phyloP scores from a whole-genome alignment of 106 monocot genomes.

The Dioscorea alata region DNA sequence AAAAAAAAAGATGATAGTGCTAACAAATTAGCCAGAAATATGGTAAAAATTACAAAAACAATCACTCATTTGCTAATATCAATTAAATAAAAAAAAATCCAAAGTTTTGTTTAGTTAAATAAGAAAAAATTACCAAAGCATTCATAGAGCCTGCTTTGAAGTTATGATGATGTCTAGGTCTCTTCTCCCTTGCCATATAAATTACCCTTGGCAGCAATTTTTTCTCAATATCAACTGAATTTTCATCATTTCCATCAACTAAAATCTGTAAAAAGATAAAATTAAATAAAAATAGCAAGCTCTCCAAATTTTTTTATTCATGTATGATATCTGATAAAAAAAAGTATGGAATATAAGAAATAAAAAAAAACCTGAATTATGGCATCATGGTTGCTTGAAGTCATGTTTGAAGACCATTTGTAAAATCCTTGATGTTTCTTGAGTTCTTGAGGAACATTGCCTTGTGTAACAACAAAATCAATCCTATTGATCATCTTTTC shows the following conservation, averaged over 20 bases:
- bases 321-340: too few species aligned
- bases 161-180: constrained; percentile 48
- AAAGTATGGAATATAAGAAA: too few species aligned
- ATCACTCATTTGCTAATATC: too few species aligned
- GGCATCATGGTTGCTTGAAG: constrained; percentile 23
- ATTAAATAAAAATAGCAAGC: too few species aligned
- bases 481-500: constrained; percentile 21
- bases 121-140: constrained; percentile 47
- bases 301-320: too few species aligned
- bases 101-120: too few species aligned
- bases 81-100: too few species aligned
- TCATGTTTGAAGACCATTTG: constrained; percentile 20
- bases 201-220: constrained; percentile 37
- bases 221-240: constrained; percentile 17
- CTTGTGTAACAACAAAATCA: not conserved
- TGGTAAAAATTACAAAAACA: too few species aligned
- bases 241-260: constrained; percentile 26
- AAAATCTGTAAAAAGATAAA: constrained; percentile 26
- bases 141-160: constrained; percentile 87
- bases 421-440: constrained; percentile 28
- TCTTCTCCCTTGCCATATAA: constrained; percentile 71
- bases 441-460: constrained; percentile 3
- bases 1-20: too few species aligned
- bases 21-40: too few species aligned
- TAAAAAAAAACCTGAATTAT: constrained; percentile 31